These are phyloP conservation scores for Mucor piriformis DNA, from an alignment of 371 early-diverging fungal genomes.

Conservation along the genomic window DNA sequence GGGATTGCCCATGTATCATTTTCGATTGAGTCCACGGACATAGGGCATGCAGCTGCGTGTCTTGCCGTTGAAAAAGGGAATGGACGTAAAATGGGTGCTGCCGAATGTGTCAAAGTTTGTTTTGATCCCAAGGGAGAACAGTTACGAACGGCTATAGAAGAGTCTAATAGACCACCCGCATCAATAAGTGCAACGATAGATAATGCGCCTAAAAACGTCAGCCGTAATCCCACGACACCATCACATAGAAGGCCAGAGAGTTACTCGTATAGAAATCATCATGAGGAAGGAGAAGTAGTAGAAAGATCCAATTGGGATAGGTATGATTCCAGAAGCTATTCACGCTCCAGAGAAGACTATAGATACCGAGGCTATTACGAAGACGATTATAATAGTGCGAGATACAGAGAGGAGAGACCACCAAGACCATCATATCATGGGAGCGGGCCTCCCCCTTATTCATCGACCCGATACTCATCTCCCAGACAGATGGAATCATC, in stretches of 20 bases:
- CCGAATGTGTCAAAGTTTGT: conserved; percentile 59
- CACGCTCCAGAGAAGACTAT: conserved; percentile 14
- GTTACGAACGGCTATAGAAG: conserved; percentile 12
- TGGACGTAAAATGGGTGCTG: conserved; percentile 57
- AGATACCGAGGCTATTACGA: conserved; percentile 23
- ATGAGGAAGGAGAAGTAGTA: neutral
- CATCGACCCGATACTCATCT: conserved; percentile 40
- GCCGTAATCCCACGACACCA: neutral
- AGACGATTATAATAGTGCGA: conserved; percentile 34
- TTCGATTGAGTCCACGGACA: conserved; percentile 30
- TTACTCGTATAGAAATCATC: neutral
- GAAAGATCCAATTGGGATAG: conserved; percentile 10
- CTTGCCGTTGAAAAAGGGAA: conserved; percentile 63
- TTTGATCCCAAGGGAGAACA: conserved; percentile 57
- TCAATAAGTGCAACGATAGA: neutral
- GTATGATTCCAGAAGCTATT: conserved; percentile 14
- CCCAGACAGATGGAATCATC: conserved; percentile 30
- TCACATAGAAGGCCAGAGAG: conserved; percentile 5
- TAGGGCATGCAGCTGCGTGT: conserved; percentile 40
- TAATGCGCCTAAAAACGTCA: neutral
- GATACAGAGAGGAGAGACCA: conserved; percentile 19
- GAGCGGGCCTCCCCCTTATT: conserved; percentile 27
- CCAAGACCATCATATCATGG: conserved; percentile 22
- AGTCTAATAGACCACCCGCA: conserved; percentile 5
- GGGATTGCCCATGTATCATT: conserved; percentile 61